Evolutionary conservation across 148 eudicot species (phyloP).

Genomic region (Vaccinium vitisidaea): DNA sequence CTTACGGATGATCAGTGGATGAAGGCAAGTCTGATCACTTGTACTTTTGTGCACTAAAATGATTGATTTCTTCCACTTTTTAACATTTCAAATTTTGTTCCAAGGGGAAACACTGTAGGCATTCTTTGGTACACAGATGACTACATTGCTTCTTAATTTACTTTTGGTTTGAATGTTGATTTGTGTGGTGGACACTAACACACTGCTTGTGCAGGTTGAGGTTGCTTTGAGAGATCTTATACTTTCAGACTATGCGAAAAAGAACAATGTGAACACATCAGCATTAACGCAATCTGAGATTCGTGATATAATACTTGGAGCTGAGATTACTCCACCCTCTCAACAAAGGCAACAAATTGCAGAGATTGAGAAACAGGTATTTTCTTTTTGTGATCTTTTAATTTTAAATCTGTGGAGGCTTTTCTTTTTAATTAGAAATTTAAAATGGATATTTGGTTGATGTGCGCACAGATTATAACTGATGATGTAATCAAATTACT

Average conservation of each 20-base stretch:
- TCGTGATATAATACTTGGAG: slow-evolving; percentile 99
- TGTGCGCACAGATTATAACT: neutral
- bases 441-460: neutral
- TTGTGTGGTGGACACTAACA: neutral
- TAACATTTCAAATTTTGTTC: neutral
- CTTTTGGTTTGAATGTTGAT: neutral
- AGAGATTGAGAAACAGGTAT: slow-evolving; percentile 87
- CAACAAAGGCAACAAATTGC: slow-evolving; percentile 99
- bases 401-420: neutral
- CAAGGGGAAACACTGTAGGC: neutral
- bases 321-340: slow-evolving; percentile 97
- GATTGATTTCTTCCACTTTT: neutral
- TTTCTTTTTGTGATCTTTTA: neutral
- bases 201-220: slow-evolving; percentile 67
- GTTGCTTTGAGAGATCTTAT: slow-evolving; percentile 96
- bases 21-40: slow-evolving; percentile 73
- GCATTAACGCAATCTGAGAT: slow-evolving; percentile 96
- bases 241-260: slow-evolving; percentile 96
- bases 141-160: neutral
- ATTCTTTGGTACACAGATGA: neutral
- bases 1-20: slow-evolving; percentile 98
- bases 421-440: neutral
- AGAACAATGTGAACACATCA: slow-evolving; percentile 97
- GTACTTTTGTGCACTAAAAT: neutral
- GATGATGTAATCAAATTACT: neutral